Percentiles rank a stretch among this genome's conserved stretches.
phyloP scores from a whole-genome alignment of 805 yeast genomes.

The Candida maesae region DNA sequence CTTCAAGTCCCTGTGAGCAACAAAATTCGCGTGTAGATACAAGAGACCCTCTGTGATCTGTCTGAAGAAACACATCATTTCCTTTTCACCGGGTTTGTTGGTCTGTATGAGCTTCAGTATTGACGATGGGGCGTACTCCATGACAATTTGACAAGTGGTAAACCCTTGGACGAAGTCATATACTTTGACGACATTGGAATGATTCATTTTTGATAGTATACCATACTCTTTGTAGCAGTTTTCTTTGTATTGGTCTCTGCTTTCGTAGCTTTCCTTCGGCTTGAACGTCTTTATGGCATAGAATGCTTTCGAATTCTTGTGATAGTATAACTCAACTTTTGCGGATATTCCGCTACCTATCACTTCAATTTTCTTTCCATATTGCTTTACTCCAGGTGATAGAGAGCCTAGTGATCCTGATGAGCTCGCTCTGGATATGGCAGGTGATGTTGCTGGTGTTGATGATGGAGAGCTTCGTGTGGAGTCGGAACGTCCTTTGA shows the following conservation, averaged over 20 bases:
- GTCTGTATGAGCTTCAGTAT: constrained; percentile 86
- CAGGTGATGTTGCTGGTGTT: neutral
- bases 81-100: constrained; percentile 60
- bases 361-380: constrained; percentile 18
- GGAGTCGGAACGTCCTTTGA: neutral
- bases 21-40: constrained; percentile 68
- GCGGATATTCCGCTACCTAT: constrained; percentile 35
- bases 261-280: constrained; percentile 46
- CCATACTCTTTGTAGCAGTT: constrained; percentile 77
- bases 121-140: constrained; percentile 89
- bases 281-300: constrained; percentile 46
- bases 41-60: constrained; percentile 73
- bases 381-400: neutral
- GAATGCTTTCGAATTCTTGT: constrained; percentile 12
- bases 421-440: constrained; percentile 3
- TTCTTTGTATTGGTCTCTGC: constrained; percentile 59
- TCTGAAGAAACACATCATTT: constrained; percentile 72
- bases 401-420: neutral
- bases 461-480: neutral
- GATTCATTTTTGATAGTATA: constrained; percentile 64
- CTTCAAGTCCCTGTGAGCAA: constrained; percentile 90
- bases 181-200: constrained; percentile 72
- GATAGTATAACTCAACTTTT: constrained; percentile 30
- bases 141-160: constrained; percentile 57
- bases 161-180: constrained; percentile 66